Base-by-base conservation (phyloP, 2,329 filamentous ascomycete species). In the Bipolaris zeicola region DNA sequence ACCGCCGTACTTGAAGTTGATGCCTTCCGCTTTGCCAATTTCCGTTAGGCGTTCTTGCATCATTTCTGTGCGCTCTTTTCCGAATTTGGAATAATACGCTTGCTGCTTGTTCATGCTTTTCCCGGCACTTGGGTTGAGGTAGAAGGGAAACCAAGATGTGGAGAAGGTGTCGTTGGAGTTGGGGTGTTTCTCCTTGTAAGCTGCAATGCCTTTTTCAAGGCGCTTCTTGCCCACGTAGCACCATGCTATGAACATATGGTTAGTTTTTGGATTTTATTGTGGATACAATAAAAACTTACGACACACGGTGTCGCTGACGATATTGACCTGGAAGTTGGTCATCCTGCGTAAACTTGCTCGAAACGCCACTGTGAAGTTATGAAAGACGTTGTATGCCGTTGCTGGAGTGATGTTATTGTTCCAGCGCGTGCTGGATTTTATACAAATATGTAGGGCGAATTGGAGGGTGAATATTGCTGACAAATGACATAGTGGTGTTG, bases 281-380 rank as follows among this genome's bases (percentile, higher is more conserved):
- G 5, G 11, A 18, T 43, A 22, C 31, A 1, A 24, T 47, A 6
- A 44, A 37, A 34, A 66, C 80, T 68, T 80, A 85, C 64, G 91
- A 89, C 91, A 96, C 65, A 95, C 85, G 2, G 87, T 90, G 78
- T 96, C 92, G n/a, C 85, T 91, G 56, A 92, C 86, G 44, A 75
- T 85, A 57, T 88, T 86, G 76, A 96, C 89, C 60, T 86, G 85
- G 79, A 93, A 90, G 67, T 87, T 85, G 18, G 75, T 76, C 75
- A 77, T 77, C 52, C 48, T 75, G 62, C 61, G 64, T 31, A 75
- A 16, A 50, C 59, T 73, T 50, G 60, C 42, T 69, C 52, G 68
- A 63, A 76, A 69, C 57, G 73, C 73, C 73, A 75, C 65, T 58
- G 53, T 74, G 72, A 64, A 64, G 44, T 38, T 58, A 6, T 36